phyloP scores from a whole-genome alignment of 2,329 filamentous ascomycete species.

The Thermochaetoides dissita region DNA sequence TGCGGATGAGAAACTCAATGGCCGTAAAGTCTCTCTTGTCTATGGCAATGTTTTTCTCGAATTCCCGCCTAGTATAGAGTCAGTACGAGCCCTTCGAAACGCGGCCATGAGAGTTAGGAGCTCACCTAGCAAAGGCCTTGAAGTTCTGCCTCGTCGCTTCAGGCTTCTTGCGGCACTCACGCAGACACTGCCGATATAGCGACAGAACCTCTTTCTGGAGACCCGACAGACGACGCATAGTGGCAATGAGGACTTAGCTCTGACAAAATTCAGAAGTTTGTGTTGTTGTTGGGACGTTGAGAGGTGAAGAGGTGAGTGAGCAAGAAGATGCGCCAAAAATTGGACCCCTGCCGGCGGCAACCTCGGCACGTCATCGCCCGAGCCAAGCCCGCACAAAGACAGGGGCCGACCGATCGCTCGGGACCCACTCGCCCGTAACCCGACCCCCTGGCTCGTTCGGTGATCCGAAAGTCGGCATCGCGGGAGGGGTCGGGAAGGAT shows the following conservation, averaged over 20 bases:
- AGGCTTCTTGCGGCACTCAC: slow-evolving; percentile 71
- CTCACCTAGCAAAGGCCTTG: slow-evolving; percentile 47
- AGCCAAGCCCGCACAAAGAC: background rate
- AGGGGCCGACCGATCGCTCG: background rate
- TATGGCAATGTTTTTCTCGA: slow-evolving; percentile 52
- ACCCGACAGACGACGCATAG: slow-evolving; percentile 52
- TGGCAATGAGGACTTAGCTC: background rate
- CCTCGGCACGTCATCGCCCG: slow-evolving; percentile 9
- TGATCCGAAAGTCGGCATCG: too few relatives aligned
- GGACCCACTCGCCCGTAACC: too few relatives aligned
- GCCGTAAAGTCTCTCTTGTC: slow-evolving; percentile 77
- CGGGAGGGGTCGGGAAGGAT: too few relatives aligned
- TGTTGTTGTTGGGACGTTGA: background rate
- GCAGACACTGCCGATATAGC: slow-evolving; percentile 75
- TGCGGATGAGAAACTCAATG: slow-evolving; percentile 73
- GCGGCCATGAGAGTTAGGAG: background rate
- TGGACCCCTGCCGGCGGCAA: background rate
- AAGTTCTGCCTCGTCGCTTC: slow-evolving; percentile 42
- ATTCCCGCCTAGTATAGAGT: slow-evolving; percentile 47
- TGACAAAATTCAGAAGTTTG: background rate
- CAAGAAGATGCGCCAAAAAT: slow-evolving; percentile 1
- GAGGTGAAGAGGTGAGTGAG: background rate
- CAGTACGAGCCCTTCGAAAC: background rate
- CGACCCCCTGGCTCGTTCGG: too few relatives aligned
- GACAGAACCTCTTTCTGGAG: slow-evolving; percentile 79